Base-by-base conservation (phyloP, 306 rosid genomes). In the Pueraria montana region DNA sequence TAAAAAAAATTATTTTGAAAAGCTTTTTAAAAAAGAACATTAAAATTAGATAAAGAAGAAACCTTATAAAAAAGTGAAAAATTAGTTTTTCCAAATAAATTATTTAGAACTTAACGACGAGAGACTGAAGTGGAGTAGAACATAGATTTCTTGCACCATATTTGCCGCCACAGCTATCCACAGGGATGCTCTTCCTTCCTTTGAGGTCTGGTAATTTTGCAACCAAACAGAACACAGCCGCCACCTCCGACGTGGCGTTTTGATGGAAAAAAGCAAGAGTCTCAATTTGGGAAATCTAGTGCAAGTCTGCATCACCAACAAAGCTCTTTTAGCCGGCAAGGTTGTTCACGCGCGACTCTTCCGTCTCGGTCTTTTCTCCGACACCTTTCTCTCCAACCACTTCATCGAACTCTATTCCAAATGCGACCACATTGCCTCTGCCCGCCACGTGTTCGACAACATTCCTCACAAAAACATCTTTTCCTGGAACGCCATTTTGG, bases 401-500 rank as follows among this genome's bases (percentile, higher is more conserved):
- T 87, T 91, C 82, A 83, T 93, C 5, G 93, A 84, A 12, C 30
- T 93, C 20, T 93, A 91, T 61, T 89, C 94, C 2, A 91, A 90
- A 3, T 91, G 94, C 78, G 81, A 85, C 4, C 21, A 84, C 17
- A 62, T 87, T 34, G 49, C 4, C 11, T 38, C 75, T 26, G 94
- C 97, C 16, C 72, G 74, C 78, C 56, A 66, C 0, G 81, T 88
- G 88, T 93, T 93, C 58, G 88, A 74, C 18, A 75, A 78, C 68
- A 89, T 85, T 30, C 90, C 96, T 38, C 86, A 71, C 10, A 84
- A 72, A 55, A 93, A 89, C 64, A 80, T 93, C n/a, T 93, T 84
- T 59, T 91, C 96, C 4, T 91, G 90, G 92, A 93, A 93, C 58
- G 93, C 96, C 65, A 73, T 93, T 7, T 74, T 93, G 59, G 83